Conservation (phyloP, 2,329 filamentous ascomycete species). For the Hypoxylon sp. region DNA sequence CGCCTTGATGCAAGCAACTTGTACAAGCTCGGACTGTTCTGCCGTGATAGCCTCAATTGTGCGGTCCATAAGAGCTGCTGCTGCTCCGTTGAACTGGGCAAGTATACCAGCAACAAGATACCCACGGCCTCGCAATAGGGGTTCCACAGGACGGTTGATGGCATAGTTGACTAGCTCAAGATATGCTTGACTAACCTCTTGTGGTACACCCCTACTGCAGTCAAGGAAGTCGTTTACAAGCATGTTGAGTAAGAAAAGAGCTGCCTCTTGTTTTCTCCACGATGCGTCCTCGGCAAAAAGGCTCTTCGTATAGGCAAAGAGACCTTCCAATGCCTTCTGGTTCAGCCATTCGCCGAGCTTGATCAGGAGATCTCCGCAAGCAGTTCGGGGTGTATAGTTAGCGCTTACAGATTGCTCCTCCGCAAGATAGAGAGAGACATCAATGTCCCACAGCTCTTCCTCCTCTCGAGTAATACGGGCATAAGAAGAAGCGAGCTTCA, state of each 20-base stretch:
- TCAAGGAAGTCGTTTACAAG: constrained; percentile 88
- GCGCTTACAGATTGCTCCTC: constrained; percentile 95
- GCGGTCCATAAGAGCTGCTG: constrained; percentile 76
- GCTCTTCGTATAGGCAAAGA: constrained; percentile 81
- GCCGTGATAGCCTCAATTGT: constrained; percentile 81
- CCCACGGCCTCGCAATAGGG: constrained; percentile 86
- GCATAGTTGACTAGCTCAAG: constrained; percentile 85
- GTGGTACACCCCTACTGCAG: constrained; percentile 77
- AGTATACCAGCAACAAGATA: constrained; percentile 88
- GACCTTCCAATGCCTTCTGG: constrained; percentile 80
- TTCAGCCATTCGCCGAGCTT: constrained; percentile 94
- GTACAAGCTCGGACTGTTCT: constrained; percentile 88
- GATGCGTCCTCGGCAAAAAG: constrained; percentile 74
- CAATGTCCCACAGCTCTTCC: constrained; percentile 95
- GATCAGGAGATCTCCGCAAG: constrained; percentile 91
- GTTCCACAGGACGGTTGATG: constrained; percentile 76
- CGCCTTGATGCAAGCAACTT: constrained; percentile 91
- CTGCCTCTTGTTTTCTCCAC: constrained; percentile 81
- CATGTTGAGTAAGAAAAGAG: constrained; percentile 88
- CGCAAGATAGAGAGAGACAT: constrained; percentile 93
- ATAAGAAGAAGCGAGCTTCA: constrained; percentile 87
- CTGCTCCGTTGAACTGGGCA: constrained; percentile 76
- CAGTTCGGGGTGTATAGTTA: constrained; percentile 95
- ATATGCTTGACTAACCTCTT: constrained; percentile 79
- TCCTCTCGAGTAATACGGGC: constrained; percentile 93